phyloP scores from a whole-genome alignment of 768 basidiomycete species.

The Kwoniella pini region DNA sequence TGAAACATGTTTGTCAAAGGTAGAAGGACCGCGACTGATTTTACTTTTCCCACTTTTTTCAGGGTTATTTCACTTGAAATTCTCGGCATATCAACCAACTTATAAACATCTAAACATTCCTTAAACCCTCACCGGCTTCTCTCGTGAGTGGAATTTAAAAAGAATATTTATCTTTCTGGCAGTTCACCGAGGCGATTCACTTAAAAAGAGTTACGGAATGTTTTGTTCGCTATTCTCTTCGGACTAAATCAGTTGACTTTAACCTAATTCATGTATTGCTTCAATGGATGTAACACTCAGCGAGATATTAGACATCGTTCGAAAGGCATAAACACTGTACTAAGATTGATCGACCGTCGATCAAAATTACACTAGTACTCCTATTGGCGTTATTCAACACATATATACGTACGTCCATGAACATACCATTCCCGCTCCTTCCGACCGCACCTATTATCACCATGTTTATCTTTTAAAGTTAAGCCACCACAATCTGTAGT shows the following conservation, averaged over 20 bases:
- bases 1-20: background rate
- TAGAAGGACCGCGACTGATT: constrained; percentile 7
- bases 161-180: too few relatives aligned
- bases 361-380: background rate
- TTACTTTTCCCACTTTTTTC: background rate
- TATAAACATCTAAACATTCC: background rate
- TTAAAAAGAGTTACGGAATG: background rate
- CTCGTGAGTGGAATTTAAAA: too few relatives aligned
- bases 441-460: too few relatives aligned
- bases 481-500: too few relatives aligned
- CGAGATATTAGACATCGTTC: too few relatives aligned
- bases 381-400: background rate
- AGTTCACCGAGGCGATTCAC: too few relatives aligned
- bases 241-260: background rate
- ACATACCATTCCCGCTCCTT: too few relatives aligned
- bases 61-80: background rate
- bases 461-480: too few relatives aligned
- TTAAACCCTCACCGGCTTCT: background rate
- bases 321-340: background rate
- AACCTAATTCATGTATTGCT: background rate
- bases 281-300: background rate
- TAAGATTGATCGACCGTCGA: background rate
- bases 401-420: too few relatives aligned
- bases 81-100: constrained; percentile 1
- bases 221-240: background rate